A percentile compares a stretch with the other conserved stretches of the same genome.
phyloP scores from a whole-genome alignment of 148 eudicot species.

The Heliosperma pusillum region DNA sequence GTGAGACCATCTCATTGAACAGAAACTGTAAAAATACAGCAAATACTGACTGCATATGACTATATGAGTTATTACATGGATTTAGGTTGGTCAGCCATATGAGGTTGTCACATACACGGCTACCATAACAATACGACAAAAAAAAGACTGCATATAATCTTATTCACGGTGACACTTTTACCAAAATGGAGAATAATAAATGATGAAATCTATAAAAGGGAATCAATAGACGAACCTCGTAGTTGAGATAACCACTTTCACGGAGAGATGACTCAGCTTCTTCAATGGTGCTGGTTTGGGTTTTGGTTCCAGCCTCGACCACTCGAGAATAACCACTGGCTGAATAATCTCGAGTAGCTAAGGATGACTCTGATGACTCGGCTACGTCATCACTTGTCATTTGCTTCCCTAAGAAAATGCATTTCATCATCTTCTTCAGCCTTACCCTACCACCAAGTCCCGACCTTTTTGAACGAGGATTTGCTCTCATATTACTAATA shows the following conservation, averaged over 20 bases:
- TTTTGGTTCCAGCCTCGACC: constrained; percentile 37
- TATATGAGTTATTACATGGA: too few species aligned
- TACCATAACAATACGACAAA: too few species aligned
- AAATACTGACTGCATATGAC: too few species aligned
- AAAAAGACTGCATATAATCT: neutral
- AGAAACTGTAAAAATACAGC: neutral
- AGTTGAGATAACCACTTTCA: constrained; percentile 75
- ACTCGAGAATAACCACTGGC: constrained; percentile 54
- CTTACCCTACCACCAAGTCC: constrained; percentile 25
- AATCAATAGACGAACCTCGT: constrained; percentile 53
- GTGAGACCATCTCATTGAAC: neutral
- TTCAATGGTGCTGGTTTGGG: constrained; percentile 58
- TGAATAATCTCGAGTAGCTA: constrained; percentile 72
- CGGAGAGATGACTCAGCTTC: constrained; percentile 92
- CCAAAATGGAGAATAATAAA: constrained; percentile 14
- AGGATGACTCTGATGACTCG: constrained; percentile 61
- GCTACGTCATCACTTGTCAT: constrained; percentile 39
- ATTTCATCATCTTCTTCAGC: constrained; percentile 65
- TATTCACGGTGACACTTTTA: neutral
- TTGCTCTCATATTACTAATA: constrained; percentile 46
- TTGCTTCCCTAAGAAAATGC: constrained; percentile 69
- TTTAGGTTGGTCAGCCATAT: too few species aligned
- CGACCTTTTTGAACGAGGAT: constrained; percentile 32
- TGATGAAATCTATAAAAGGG: neutral
- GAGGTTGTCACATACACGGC: too few species aligned